Conservation (phyloP, 306 rosid genomes). For the Vigna nakashimae region DNA sequence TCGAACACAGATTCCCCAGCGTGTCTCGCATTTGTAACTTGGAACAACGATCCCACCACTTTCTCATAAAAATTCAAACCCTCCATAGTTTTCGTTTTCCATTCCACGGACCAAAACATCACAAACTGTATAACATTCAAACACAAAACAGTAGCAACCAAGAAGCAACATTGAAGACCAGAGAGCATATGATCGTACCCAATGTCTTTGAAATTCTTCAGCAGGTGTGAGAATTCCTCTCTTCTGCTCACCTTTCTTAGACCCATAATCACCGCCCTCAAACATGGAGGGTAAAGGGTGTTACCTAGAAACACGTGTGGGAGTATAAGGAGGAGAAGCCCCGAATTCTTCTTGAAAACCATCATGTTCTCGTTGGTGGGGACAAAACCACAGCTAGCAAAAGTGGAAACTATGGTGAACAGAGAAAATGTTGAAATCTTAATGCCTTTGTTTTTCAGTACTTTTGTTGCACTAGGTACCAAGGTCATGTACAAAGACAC, state of each 20-base stretch:
- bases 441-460: slow-evolving; percentile 50
- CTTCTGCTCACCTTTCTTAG: slow-evolving; percentile 46
- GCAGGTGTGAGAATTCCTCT: slow-evolving; percentile 56
- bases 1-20: slow-evolving; percentile 72
- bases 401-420: slow-evolving; percentile 65
- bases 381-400: slow-evolving; percentile 71
- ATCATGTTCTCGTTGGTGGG: slow-evolving; percentile 89
- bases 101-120: slow-evolving; percentile 66
- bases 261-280: slow-evolving; percentile 55
- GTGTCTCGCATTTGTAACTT: slow-evolving; percentile 63
- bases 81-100: slow-evolving; percentile 61
- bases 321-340: slow-evolving; percentile 59
- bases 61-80: slow-evolving; percentile 63
- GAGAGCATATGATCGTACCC: slow-evolving; percentile 60
- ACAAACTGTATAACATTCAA: slow-evolving; percentile 56
- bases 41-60: slow-evolving; percentile 61
- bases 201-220: slow-evolving; percentile 49
- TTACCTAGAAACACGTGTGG: slow-evolving; percentile 64
- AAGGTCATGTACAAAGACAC: slow-evolving; percentile 39
- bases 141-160: slow-evolving; percentile 52
- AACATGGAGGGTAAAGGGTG: slow-evolving; percentile 61
- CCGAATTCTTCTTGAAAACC: slow-evolving; percentile 74
- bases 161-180: slow-evolving; percentile 45
- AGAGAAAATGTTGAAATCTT: slow-evolving; percentile 59
- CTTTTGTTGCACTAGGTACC: slow-evolving; percentile 47